Evolutionary conservation across 768 basidiomycete genomes (phyloP), one percentile per base, ranked within the genome.

Genomic region (Mycena epipterygia): DNA sequence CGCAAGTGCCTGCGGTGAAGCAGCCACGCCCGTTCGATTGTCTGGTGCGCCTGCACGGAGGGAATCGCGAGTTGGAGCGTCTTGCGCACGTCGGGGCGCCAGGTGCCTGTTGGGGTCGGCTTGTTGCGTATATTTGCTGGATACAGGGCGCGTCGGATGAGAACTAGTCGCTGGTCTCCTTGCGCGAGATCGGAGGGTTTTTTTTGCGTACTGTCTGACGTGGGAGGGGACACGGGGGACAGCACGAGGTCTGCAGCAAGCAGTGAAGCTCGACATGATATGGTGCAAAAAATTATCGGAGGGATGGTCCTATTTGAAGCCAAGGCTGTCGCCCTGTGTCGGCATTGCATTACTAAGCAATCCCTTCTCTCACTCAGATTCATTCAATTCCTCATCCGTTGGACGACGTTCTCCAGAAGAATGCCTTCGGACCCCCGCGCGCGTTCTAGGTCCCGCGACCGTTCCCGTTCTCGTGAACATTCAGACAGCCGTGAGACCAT

Each of bases 1-100:
- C 96, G 89, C 42, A 91, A 68, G 76, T 94, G 91, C 33, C 96
- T 88, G 73, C 89, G 87, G 81, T 95, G 90, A 14, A 98, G 86
- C 59, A 91, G 83, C 93, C 94, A 98, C 5, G 96, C 96, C 35
- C 96, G 90, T 73, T 95, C 92, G 61, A 98, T 96, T 2, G 95
- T 98, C 71, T 95, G 89, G 82, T 98, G 95, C 0, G 94, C 95
- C 79, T 97, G 95, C 6, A 86, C 88, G 4, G 94, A 95, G 16
- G 95, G 95, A 59, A 98, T 92, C n/a, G 94, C 94, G 62, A 87
- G 88, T 73, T 93, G 91, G 19, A 98, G 83, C 12, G 94, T 91
- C 56, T 85, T 88, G 39, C 87, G 89, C 32, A 95, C 92, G 79
- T 95, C 91, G 46, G 91, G 90, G 66, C 95, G 89, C 92, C 95